These are phyloP conservation scores for Orbilia quercus DNA, from an alignment of 2,329 filamentous ascomycete species.

Conservation along the genomic window DNA sequence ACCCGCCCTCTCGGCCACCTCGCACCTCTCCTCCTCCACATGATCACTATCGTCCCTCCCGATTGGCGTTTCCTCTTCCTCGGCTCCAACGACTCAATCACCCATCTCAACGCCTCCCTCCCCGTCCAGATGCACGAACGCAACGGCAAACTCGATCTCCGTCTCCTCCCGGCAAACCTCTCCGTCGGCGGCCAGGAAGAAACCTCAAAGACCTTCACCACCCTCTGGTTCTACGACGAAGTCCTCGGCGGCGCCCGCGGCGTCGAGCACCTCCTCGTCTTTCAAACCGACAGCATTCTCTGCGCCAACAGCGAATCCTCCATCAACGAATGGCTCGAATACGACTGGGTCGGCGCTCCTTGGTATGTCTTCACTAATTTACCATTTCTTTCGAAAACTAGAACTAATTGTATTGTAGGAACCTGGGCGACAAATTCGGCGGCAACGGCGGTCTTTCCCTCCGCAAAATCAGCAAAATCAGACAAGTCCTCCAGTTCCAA, in stretches of 20 bases:
- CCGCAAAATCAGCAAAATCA: slow-evolving; percentile 68
- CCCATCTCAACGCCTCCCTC: slow-evolving; percentile 49
- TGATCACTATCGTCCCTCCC: slow-evolving; percentile 70
- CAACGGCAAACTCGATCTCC: slow-evolving; percentile 64
- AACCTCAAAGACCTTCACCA: slow-evolving; percentile 69
- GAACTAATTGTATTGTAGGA: too few species aligned
- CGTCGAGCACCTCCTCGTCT: slow-evolving; percentile 65
- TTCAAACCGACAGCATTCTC: slow-evolving; percentile 70
- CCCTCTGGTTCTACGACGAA: slow-evolving; percentile 66
- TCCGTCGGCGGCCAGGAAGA: slow-evolving; percentile 67
- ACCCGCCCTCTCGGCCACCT: slow-evolving; percentile 67
- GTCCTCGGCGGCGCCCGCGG: slow-evolving; percentile 35
- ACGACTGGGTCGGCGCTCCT: slow-evolving; percentile 69
- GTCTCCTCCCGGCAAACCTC: slow-evolving; percentile 68
- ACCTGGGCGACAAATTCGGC: slow-evolving; percentile 64
- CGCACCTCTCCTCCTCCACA: slow-evolving; percentile 69
- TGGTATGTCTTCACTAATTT: slow-evolving; percentile 61
- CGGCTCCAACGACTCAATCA: slow-evolving; percentile 37
- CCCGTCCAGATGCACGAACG: slow-evolving; percentile 56
- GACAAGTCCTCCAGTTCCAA: slow-evolving; percentile 64
- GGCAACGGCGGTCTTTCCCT: slow-evolving; percentile 70
- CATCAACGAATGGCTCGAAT: slow-evolving; percentile 68
- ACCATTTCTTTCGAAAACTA: not conserved
- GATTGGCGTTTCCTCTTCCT: slow-evolving; percentile 69
- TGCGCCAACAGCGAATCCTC: slow-evolving; percentile 68